Conservation (phyloP, 345 rosid genomes). For the Toxicodendron radicans region DNA sequence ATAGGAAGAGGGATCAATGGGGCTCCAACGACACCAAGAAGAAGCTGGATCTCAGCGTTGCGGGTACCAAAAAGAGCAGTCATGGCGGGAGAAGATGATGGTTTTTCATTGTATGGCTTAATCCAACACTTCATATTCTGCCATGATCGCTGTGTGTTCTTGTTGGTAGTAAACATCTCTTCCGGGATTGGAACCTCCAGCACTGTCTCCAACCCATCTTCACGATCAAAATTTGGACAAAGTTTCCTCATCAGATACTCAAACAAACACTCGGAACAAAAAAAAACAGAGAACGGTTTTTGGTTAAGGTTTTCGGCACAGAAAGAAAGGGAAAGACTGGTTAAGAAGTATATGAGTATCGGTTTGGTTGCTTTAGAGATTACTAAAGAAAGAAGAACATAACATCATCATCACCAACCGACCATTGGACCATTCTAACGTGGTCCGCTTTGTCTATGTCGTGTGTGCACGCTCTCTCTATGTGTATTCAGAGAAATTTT, state of each 20-base stretch:
- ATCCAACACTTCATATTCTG: conserved; percentile 83
- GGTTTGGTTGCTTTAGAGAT: conserved; percentile 16
- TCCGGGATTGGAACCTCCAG: conserved; percentile 97
- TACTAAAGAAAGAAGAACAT: conserved; percentile 24
- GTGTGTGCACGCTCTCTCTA: conserved; percentile 81
- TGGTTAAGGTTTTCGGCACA: conserved; percentile 8
- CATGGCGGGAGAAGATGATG: conserved; percentile 31
- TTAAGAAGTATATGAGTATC: background rate
- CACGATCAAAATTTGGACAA: conserved; percentile 81
- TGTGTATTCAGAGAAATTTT: background rate
- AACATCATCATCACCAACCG: conserved; percentile 57
- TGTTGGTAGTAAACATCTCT: conserved; percentile 57
- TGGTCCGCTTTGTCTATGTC: conserved; percentile 60
- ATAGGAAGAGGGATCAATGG: conserved; percentile 89
- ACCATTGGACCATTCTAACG: conserved; percentile 58
- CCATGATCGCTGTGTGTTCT: conserved; percentile 50
- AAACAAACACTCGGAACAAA: background rate
- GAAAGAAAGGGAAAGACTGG: conserved; percentile 11
- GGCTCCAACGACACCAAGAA: conserved; percentile 92
- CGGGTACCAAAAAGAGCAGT: conserved; percentile 53
- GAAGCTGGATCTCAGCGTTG: conserved; percentile 79
- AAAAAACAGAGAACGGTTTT: background rate
- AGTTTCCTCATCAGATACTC: conserved; percentile 71
- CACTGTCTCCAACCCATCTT: conserved; percentile 92
- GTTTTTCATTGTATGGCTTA: conserved; percentile 39